phyloP scores from a whole-genome alignment of 1,284 basidiomycete species.

The Anthracocystis setariae region DNA sequence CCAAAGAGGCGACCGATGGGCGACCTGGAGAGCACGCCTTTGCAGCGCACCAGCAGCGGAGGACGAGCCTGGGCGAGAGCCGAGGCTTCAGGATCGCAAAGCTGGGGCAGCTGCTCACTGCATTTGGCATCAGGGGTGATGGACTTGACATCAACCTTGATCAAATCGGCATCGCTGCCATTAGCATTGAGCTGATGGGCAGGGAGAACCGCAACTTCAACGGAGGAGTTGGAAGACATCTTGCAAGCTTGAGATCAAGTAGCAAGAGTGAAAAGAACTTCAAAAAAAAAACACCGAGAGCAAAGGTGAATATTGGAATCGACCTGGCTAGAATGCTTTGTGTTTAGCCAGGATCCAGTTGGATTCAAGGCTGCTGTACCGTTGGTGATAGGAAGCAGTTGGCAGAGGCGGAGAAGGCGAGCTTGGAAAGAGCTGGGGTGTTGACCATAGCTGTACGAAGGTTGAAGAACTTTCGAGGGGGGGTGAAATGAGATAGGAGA shows the following conservation, averaged over 20 bases:
- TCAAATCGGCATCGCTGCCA: background rate
- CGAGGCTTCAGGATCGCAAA: conserved; percentile 3
- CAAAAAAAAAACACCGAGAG: conserved; percentile 2
- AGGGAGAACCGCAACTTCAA: conserved; percentile 5
- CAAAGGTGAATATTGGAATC: conserved; percentile 11
- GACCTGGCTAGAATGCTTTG: conserved; percentile 9
- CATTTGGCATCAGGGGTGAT: background rate
- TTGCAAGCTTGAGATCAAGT: background rate
- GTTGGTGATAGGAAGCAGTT: conserved; percentile 9
- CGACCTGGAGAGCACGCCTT: conserved; percentile 4
- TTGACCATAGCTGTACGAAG: conserved; percentile 12
- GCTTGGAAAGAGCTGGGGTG: conserved; percentile 3
- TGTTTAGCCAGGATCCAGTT: conserved; percentile 10
- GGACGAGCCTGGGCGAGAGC: background rate
- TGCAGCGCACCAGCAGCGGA: background rate
- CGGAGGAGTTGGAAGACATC: background rate
- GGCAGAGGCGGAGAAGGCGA: conserved; percentile 11
- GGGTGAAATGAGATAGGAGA: background rate
- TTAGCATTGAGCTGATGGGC: background rate
- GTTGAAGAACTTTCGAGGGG: background rate
- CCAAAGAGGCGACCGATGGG: conserved; percentile 4
- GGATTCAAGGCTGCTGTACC: conserved; percentile 15
- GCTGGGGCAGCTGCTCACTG: background rate
- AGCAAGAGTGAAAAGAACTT: background rate
- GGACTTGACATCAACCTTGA: conserved; percentile 1